Percentiles rank a stretch among this genome's conserved stretches.
These are phyloP conservation scores for Schizochytrium sp. DNA, from an alignment of 108 stramenopile genomes.

Conservation along the genomic window DNA sequence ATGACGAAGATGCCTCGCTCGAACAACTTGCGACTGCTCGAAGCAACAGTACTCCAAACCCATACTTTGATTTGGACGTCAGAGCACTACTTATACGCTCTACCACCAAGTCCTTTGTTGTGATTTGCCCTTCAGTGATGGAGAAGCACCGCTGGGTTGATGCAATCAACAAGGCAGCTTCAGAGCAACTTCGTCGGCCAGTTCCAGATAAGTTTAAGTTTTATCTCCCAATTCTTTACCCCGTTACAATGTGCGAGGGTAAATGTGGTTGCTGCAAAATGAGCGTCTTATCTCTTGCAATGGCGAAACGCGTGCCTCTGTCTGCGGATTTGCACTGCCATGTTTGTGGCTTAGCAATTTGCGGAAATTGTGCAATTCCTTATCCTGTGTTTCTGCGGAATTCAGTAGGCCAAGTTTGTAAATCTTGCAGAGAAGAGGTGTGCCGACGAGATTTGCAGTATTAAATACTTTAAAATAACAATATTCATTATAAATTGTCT, in stretches of 20 bases:
- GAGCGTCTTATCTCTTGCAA: not conserved
- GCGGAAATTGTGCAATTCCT: constrained; percentile 10
- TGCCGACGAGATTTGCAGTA: not conserved
- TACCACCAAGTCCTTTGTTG: not conserved
- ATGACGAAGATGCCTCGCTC: not conserved
- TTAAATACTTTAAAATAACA: not conserved
- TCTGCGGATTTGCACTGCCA: constrained; percentile 19
- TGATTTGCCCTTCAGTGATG: constrained; percentile 9
- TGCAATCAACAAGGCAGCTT: constrained; percentile 33
- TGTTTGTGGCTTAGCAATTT: not conserved
- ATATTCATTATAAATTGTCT: not conserved
- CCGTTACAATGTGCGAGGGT: not conserved
- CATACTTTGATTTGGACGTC: constrained; percentile 32
- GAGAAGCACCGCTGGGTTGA: constrained; percentile 23
- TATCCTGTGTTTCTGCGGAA: not conserved
- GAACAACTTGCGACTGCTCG: constrained; percentile 9
- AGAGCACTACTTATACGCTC: not conserved
- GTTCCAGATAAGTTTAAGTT: constrained; percentile 20
- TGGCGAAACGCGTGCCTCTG: not conserved
- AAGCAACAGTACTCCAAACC: not conserved
- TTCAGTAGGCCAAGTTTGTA: not conserved
- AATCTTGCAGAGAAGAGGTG: not conserved
- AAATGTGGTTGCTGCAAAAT: constrained; percentile 12
- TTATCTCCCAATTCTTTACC: constrained; percentile 15
- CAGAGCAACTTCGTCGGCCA: not conserved